Percentiles rank a stretch among this genome's conserved stretches.
These are phyloP conservation scores for Fusarium pseudonygamai DNA, from an alignment of 2,329 filamentous ascomycete genomes.

Conservation along the genomic window DNA sequence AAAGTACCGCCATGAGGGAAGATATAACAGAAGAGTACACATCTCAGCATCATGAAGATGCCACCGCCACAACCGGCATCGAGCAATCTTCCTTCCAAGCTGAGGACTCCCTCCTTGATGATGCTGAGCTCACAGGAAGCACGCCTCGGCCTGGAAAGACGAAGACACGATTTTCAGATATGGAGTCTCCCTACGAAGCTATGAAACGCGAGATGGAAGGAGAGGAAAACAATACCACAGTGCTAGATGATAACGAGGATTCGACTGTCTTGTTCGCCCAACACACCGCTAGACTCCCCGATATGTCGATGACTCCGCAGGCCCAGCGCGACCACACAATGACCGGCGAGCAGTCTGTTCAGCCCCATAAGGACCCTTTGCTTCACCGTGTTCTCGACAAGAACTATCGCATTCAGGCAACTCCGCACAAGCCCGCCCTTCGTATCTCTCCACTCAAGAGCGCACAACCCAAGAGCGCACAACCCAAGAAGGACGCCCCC, in stretches of 20 bases:
- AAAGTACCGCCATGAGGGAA: slow-evolving; percentile 66
- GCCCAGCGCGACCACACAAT: slow-evolving; percentile 53
- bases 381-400: slow-evolving; percentile 95
- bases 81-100: slow-evolving; percentile 50
- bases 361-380: slow-evolving; percentile 73
- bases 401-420: slow-evolving; percentile 93
- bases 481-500: slow-evolving; percentile 49
- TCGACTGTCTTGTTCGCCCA: slow-evolving; percentile 62
- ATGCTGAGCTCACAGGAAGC: slow-evolving; percentile 69
- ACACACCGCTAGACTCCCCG: slow-evolving; percentile 64
- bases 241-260: slow-evolving; percentile 53
- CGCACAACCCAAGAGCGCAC: slow-evolving; percentile 47
- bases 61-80: slow-evolving; percentile 47
- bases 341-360: slow-evolving; percentile 48
- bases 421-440: slow-evolving; percentile 72
- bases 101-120: slow-evolving; percentile 76
- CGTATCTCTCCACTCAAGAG: slow-evolving; percentile 59
- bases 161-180: slow-evolving; percentile 67
- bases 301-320: slow-evolving; percentile 71
- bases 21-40: slow-evolving; percentile 63
- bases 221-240: slow-evolving; percentile 51
- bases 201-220: slow-evolving; percentile 73
- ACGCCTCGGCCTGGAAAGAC: slow-evolving; percentile 70
- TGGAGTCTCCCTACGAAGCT: slow-evolving; percentile 80
- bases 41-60: slow-evolving; percentile 51